Evolutionary conservation across 208 protist species (phyloP).

Genomic region (Tritrichomonas foetus): DNA sequence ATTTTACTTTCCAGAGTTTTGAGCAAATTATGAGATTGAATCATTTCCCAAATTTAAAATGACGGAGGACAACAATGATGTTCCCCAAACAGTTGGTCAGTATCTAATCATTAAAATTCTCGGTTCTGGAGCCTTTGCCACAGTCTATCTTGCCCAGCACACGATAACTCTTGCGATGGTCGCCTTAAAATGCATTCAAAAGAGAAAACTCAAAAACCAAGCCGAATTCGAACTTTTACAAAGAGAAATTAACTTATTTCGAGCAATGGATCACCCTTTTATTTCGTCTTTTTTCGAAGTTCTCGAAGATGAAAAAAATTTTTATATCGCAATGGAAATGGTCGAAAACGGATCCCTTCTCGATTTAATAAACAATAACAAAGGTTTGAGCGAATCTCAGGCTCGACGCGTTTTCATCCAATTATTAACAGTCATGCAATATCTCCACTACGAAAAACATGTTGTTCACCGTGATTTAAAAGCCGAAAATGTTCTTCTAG

Average conservation of each 20-base stretch:
- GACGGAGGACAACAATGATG: no score
- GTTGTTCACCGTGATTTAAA: background rate
- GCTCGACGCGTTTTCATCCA: background rate
- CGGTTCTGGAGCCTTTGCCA: background rate
- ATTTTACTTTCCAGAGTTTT: no score
- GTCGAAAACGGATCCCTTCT: background rate
- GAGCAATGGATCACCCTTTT: background rate
- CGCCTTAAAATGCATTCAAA: no score
- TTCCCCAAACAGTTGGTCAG: no score
- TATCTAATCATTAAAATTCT: conserved; percentile 5
- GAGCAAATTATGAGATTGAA: no score
- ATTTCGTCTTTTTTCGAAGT: background rate
- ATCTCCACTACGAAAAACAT: background rate
- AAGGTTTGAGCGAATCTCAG: background rate
- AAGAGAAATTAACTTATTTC: background rate
- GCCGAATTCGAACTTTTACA: background rate
- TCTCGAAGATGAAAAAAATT: background rate
- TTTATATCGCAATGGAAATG: background rate
- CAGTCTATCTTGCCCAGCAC: background rate
- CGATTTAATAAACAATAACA: background rate
- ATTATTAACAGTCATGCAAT: background rate
- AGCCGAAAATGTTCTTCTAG: background rate
- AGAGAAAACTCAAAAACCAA: no score
- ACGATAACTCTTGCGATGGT: no score
- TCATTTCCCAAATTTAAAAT: no score